Base-by-base conservation (phyloP, 192 early-diverging fungal genomes). In the Coemansia sp. region DNA sequence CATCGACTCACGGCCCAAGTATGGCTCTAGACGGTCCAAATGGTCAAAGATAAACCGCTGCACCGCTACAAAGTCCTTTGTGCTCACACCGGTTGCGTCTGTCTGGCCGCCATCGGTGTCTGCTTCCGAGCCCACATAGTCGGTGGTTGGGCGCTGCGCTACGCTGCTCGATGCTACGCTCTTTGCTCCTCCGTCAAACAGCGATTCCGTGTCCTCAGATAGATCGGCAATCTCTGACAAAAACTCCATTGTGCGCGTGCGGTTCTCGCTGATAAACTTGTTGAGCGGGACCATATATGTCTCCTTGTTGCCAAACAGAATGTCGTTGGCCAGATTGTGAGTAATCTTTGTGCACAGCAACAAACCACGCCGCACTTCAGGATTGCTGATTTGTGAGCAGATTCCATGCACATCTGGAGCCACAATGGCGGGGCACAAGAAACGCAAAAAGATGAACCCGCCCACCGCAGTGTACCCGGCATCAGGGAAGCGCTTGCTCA, bases 241-340 rank as follows among this genome's bases (percentile, higher is more conserved):
- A 63, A 94, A 98, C 28, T 68, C 65, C 45, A 84, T 86, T 1
- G 97, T 90, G 19, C 85, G 85, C 36, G 81, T 80, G 38, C 89
- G 87, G 70, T 98, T 96, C 30, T 85, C 72, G 8, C 84, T 74
- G 59, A 98, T 76, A 53, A 96, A 90, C 30, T 87, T 85, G 69
- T 98, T 97, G n/a, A 95, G 81, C 11, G 86, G 83, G 23, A 82
- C 84, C 94, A 98, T 97, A 68, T 87, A 98, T 1, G 84, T 83
- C 80, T 98, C 96, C 72, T 98, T 98, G 54, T 82, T 82, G 48
- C 94, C 94, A 75, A 98, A 98, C 33, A 91, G 76, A 13, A 96
- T 89, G 60, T 95, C 90, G 64, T 98, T 98, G 20, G 94, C 94
- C 43, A 98, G 62, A 60, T 96, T 96, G 53, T 96, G 94, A 48